Conservation (phyloP, 176 grass and related monocot species). For the Eleusine coracana region DNA sequence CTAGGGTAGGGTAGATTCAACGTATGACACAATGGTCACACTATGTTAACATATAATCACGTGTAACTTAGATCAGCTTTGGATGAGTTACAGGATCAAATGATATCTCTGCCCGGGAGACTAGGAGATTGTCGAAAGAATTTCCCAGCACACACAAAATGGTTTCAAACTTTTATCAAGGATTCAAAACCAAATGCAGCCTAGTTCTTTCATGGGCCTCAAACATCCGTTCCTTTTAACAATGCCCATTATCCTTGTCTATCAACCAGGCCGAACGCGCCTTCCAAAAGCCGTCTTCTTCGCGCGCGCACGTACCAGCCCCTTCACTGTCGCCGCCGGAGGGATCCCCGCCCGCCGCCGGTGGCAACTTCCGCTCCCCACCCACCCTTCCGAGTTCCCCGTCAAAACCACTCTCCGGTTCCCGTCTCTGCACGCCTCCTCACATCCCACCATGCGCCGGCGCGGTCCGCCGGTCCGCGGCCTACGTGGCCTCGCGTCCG, state of each 20-base stretch:
- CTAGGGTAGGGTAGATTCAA: too few relatives aligned
- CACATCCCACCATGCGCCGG: slow-evolving; percentile 9
- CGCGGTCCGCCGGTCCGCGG: background rate
- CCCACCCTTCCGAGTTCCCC: background rate
- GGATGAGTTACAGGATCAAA: too few relatives aligned
- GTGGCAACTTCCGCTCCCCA: background rate
- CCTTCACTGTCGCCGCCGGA: background rate
- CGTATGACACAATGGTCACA: too few relatives aligned
- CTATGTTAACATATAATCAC: too few relatives aligned
- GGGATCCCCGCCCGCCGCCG: background rate
- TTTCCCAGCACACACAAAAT: background rate
- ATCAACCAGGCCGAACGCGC: background rate
- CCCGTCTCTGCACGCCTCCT: background rate
- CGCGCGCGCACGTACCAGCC: background rate
- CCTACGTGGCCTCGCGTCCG: slow-evolving; percentile 46
- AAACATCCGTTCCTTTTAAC: background rate
- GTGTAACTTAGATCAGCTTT: too few relatives aligned
- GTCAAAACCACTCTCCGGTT: background rate
- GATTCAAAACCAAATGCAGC: background rate
- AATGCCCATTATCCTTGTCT: background rate
- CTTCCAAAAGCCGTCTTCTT: background rate
- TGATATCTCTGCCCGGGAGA: too few relatives aligned
- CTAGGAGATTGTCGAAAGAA: background rate
- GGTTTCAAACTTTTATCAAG: too few relatives aligned
- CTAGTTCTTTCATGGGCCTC: background rate